These are phyloP conservation scores for Penicillium pancosmium DNA, from an alignment of 495 filamentous ascomycete species.

Conservation along the genomic window DNA sequence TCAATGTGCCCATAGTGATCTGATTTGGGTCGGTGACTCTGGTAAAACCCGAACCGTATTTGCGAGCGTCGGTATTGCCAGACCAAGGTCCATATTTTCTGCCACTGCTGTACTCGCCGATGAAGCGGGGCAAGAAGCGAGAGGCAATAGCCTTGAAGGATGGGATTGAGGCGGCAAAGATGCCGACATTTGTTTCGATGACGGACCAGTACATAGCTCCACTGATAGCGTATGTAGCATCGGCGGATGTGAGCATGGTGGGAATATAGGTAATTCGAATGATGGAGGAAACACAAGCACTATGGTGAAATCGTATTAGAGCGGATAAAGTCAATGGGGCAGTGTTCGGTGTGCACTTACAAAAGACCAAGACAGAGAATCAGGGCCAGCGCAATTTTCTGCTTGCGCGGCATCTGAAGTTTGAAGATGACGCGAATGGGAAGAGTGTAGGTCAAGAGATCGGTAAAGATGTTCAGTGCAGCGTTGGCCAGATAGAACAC, in stretches of 20 bases:
- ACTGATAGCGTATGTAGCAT: constrained; percentile 43
- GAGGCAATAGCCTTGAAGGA: constrained; percentile 48
- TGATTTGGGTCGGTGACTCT: constrained; percentile 29
- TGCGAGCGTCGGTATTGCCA: constrained; percentile 17
- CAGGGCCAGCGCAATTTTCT: constrained; percentile 35
- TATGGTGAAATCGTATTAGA: constrained; percentile 11
- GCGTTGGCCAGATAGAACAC: constrained; percentile 48
- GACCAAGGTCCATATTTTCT: constrained; percentile 36
- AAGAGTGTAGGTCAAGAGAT: constrained; percentile 54
- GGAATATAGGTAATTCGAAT: constrained; percentile 47
- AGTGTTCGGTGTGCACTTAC: constrained; percentile 26
- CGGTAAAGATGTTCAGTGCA: constrained; percentile 54
- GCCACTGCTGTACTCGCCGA: constrained; percentile 41
- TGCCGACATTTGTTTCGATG: constrained; percentile 48
- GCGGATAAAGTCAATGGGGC: background rate
- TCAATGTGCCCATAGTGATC: constrained; percentile 24
- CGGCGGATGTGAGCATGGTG: constrained; percentile 36
- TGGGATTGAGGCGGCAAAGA: constrained; percentile 44
- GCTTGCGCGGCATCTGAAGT: constrained; percentile 39
- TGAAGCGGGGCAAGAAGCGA: constrained; percentile 42
- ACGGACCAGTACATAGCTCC: constrained; percentile 50
- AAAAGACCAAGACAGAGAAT: constrained; percentile 48
- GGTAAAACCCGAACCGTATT: constrained; percentile 36
- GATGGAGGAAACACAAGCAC: constrained; percentile 46
- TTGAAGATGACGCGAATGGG: constrained; percentile 42